Evolutionary conservation across 371 early-diverging fungal genomes (phyloP), one percentile per base, ranked within the genome.

Genomic region (Mortierella polycephala): DNA sequence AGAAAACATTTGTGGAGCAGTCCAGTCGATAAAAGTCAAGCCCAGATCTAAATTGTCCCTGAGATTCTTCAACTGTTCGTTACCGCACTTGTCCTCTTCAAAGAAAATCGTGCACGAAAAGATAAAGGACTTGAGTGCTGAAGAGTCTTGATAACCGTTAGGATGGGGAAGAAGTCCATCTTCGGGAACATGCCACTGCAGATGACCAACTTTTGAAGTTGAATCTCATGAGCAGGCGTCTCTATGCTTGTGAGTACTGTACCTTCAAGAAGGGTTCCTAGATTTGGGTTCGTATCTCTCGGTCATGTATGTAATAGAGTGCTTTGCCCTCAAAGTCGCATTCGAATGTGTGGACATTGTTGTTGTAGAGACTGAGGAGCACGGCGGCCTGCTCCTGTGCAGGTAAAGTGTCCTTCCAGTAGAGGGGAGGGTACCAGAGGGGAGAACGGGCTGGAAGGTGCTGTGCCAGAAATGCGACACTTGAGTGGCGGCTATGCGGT

Each of bases 311-410:
- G 47, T 60, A 60, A 20, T 11, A 44, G 12, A 67, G 37, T 14
- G 61, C 60, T 14, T 60, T 60, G 45, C 67, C 67, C 30, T 55
- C 40, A 46, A 67, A 40, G 21, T 45, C 23, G 16, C 55, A 45
- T 21, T 67, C 67, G 46, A 67, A 47, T 16, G 54, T 40, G 18
- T 52, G 67, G 46, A 67, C 39, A 16, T 60, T 46, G 37, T 23
- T 62, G n/a, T 50, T 11, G 44, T 12, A 40, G 10, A 62, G 56
- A 7, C 20, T 16, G n/a, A 44, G 20, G 6, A 61, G 14, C 21
- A 23, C 44, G 16, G 50, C 20, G 18, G 37, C 37, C 23, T 57
- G 52, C 11, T 61, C 57, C n/a, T 40, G n/a, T 47, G 39, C 23
- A 21, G 69, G 18, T 1, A 62, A 51, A 20, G 56, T 51, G 46